A percentile compares a stretch with the other conserved stretches of the same genome.
phyloP scores from a whole-genome alignment of 768 basidiomycete genomes.

The Pisolithus tinctorius region DNA sequence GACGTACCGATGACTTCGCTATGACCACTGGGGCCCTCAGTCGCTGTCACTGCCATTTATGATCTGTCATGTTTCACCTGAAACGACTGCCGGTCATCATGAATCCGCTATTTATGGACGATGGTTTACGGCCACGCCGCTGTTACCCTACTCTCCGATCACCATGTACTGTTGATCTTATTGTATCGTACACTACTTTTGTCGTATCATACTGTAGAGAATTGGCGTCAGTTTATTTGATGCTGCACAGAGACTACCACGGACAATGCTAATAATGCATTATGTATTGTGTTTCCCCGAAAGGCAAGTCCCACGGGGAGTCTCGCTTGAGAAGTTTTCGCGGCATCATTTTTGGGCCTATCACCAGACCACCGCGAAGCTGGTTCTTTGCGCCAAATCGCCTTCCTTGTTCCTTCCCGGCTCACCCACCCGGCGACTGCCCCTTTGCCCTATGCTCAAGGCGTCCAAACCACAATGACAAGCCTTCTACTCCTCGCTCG shows the following conservation, averaged over 20 bases:
- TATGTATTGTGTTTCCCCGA: background rate
- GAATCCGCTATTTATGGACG: background rate
- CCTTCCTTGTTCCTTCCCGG: background rate
- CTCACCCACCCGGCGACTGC: constrained; percentile 30
- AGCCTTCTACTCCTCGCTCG: constrained; percentile 44
- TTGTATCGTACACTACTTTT: constrained; percentile 10
- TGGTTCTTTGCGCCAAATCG: constrained; percentile 20
- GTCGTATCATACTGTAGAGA: constrained; percentile 12
- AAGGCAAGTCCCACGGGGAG: background rate
- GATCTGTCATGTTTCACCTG: background rate
- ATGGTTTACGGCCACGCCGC: background rate
- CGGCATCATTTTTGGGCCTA: constrained; percentile 6
- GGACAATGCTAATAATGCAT: too few species aligned
- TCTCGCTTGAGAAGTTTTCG: background rate
- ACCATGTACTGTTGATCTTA: constrained; percentile 13
- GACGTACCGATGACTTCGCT: constrained; percentile 1
- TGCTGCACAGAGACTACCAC: too few species aligned
- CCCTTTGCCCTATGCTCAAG: constrained; percentile 24
- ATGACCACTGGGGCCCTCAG: background rate
- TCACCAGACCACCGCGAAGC: constrained; percentile 17
- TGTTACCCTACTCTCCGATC: constrained; percentile 16
- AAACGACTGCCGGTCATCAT: background rate
- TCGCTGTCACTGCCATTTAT: background rate
- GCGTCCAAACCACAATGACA: constrained; percentile 31
- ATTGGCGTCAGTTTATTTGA: background rate